Evolutionary conservation across 306 rosid genomes (phyloP).

Genomic region (Corylus avellana): DNA sequence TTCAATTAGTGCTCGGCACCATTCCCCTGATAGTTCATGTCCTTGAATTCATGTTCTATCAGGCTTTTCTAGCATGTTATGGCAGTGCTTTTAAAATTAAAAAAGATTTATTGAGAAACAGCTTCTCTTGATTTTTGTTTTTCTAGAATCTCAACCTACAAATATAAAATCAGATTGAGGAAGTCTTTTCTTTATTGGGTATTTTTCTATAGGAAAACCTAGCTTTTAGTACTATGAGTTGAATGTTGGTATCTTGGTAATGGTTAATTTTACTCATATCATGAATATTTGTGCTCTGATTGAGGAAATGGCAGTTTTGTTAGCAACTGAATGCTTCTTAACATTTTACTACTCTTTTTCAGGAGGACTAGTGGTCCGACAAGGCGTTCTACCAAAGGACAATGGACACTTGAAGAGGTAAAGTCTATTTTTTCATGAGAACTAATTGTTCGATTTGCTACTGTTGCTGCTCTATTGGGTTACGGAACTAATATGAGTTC

Average conservation of each 20-base stretch:
- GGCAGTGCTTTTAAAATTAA: not conserved
- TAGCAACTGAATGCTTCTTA: constrained; percentile 19
- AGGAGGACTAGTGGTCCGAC: constrained; percentile 99
- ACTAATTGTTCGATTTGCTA: not conserved
- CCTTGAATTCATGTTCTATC: not conserved
- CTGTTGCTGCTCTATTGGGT: not conserved
- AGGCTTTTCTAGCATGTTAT: not conserved
- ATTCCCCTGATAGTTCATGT: not conserved
- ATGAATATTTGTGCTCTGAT: constrained; percentile 5
- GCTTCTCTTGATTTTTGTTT: not conserved
- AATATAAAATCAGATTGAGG: not conserved
- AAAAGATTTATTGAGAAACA: not conserved
- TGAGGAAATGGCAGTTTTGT: constrained; percentile 10
- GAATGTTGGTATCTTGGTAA: not conserved
- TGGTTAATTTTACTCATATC: constrained; percentile 7
- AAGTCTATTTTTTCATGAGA: constrained; percentile 7
- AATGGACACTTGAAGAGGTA: constrained; percentile 97
- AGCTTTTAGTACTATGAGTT: not conserved
- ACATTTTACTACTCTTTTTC: constrained; percentile 26
- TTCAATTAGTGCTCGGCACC: constrained; percentile 5
- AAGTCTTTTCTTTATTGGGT: not conserved
- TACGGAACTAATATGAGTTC: not conserved
- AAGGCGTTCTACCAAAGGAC: constrained; percentile 98
- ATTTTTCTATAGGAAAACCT: not conserved
- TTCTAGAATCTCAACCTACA: not conserved